These are phyloP conservation scores for Cryptococcus sp. DNA, from an alignment of 1,284 basidiomycete species.

Conservation along the genomic window DNA sequence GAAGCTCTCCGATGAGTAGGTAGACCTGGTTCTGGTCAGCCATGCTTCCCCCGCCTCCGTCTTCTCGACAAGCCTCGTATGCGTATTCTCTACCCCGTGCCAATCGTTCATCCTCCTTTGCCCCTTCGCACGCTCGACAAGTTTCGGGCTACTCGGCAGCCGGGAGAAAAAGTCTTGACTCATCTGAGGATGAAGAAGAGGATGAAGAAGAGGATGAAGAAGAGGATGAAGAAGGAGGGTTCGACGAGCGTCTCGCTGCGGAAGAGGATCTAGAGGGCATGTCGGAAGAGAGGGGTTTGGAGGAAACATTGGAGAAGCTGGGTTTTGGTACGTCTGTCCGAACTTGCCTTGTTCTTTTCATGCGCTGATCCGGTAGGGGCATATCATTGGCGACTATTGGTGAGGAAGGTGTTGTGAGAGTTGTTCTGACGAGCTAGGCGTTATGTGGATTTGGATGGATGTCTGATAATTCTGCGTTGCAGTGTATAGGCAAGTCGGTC, in stretches of 20 bases:
- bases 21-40: no score
- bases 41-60: constrained; percentile 28
- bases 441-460: constrained; percentile 77
- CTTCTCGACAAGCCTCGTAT: constrained; percentile 26
- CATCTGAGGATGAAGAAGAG: background rate
- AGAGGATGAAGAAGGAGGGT: constrained; percentile 12
- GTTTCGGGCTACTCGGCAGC: background rate
- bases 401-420: constrained; percentile 24
- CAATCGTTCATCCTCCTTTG: background rate
- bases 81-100: constrained; percentile 16
- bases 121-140: background rate
- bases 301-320: constrained; percentile 79
- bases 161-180: background rate
- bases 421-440: constrained; percentile 21
- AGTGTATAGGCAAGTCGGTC: constrained; percentile 26
- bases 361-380: constrained; percentile 48
- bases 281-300: constrained; percentile 60
- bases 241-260: constrained; percentile 43
- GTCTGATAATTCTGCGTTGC: constrained; percentile 46
- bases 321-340: constrained; percentile 65
- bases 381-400: constrained; percentile 74
- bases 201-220: constrained; percentile 4
- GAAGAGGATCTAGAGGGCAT: constrained; percentile 61
- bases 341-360: constrained; percentile 11
- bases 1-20: no score